phyloP scores from a whole-genome alignment of 371 early-diverging fungal species.

The Mucor ambiguus region DNA sequence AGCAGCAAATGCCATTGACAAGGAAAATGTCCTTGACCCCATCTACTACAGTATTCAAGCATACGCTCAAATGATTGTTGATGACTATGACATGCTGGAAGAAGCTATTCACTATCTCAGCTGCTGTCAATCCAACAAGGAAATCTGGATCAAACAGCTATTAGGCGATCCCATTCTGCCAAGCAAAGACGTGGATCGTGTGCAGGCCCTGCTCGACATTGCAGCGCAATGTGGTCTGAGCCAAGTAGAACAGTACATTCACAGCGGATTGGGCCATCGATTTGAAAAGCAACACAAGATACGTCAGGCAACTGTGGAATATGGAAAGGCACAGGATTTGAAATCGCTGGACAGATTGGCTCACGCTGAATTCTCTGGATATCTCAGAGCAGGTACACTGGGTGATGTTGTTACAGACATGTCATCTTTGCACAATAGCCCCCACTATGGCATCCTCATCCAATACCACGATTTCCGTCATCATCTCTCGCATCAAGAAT shows the following conservation, averaged over 20 bases:
- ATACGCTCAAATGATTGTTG: slow-evolving; percentile 27
- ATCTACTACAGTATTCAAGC: slow-evolving; percentile 29
- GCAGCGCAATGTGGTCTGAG: background rate
- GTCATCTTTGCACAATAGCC: slow-evolving; percentile 18
- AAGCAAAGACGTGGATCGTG: background rate
- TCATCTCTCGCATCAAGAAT: slow-evolving; percentile 11
- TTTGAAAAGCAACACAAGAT: slow-evolving; percentile 21
- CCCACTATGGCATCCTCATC: slow-evolving; percentile 24
- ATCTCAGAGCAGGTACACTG: slow-evolving; percentile 25
- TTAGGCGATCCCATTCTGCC: background rate
- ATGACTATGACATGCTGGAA: slow-evolving; percentile 30
- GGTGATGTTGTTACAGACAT: slow-evolving; percentile 16
- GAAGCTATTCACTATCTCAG: slow-evolving; percentile 35
- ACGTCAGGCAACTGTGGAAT: slow-evolving; percentile 24
- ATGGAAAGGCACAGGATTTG: slow-evolving; percentile 28
- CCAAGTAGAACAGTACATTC: background rate
- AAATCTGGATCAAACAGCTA: slow-evolving; percentile 34
- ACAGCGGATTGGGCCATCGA: slow-evolving; percentile 16
- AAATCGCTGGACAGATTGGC: slow-evolving; percentile 29
- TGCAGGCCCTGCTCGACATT: background rate
- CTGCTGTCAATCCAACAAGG: slow-evolving; percentile 29
- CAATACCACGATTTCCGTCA: slow-evolving; percentile 22
- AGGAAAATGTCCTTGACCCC: slow-evolving; percentile 27
- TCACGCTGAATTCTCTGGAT: slow-evolving; percentile 16
- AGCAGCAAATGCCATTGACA: background rate